Evolutionary conservation across 768 basidiomycete genomes (phyloP).

Genomic region (Auricularia sp.): DNA sequence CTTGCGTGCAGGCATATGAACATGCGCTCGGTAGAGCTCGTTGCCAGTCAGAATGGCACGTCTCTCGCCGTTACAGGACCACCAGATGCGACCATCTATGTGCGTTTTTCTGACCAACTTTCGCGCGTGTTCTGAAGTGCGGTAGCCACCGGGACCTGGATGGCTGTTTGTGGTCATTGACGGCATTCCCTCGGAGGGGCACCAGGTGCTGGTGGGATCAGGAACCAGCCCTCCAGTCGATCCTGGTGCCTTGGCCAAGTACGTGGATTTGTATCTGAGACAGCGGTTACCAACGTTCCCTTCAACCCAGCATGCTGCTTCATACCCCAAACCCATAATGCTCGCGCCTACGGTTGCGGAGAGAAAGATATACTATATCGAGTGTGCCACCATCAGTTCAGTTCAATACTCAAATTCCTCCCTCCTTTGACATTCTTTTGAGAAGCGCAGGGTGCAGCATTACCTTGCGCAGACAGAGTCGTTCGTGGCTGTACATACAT

Average conservation of each 20-base stretch:
- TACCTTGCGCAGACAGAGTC: no score
- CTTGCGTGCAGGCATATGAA: conserved; percentile 16
- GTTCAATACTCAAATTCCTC: no score
- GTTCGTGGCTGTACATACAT: no score
- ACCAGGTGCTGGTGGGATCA: conserved; percentile 58
- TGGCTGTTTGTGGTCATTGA: conserved; percentile 62
- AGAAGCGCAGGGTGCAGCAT: no score
- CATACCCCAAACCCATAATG: neutral
- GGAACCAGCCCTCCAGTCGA: conserved; percentile 42
- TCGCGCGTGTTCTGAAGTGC: no score
- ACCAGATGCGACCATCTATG: conserved; percentile 39
- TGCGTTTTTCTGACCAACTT: no score
- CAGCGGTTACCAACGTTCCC: neutral
- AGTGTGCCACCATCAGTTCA: no score
- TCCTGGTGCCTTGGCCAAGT: conserved; percentile 2
- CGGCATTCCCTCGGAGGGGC: conserved; percentile 55
- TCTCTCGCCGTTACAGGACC: conserved; percentile 54
- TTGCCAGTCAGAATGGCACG: conserved; percentile 46
- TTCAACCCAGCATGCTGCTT: neutral
- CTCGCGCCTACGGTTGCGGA: no score
- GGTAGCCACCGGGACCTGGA: conserved; percentile 72
- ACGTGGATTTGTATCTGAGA: neutral
- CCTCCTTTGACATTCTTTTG: no score
- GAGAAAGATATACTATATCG: no score
- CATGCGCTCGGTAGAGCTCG: conserved; percentile 63